Evolutionary conservation across 805 yeast species (phyloP), one percentile per base, ranked within the genome.

Genomic region (Starmerella apicola): DNA sequence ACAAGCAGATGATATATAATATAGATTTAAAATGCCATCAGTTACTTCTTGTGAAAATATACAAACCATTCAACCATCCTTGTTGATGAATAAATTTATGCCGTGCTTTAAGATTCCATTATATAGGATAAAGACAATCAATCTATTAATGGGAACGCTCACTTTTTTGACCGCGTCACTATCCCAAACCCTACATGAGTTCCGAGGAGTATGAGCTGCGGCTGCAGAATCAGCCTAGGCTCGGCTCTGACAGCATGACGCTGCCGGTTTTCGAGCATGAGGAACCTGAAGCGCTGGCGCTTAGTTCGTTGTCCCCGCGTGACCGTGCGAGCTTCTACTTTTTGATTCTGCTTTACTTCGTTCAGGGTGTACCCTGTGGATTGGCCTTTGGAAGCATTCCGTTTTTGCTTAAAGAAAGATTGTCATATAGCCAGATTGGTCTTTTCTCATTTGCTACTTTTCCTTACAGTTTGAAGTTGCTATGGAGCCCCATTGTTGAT

Each of bases 281-380:
- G 10, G 36, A 15, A 15, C 18, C 23, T 7, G 41, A 34, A 28
- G 32, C 44, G 16, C 45, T 58, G 33, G 43, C 56, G 16, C 50
- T 60, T 17, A 28, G 45, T 17, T 48, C 53, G 29, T 49, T 65
- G 33, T 52, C 57, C 5, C 55, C 53, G 1, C 48, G 46, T 9
- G 97, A 86, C 53, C 61, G 82, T 41, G 78, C 79, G 12, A 82
- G 85, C 41, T 91, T 88, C 56, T 61, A 69, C 31, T 66, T 88
- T 5, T 63, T 88, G 42, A 77, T 84, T 5, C 53, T 81, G 5
- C 63, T 91, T 25, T 91, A 91, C 56, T 63, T 85, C 36, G 68
- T 86, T 5, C 98, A 91, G 58, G 98, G 98, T n/a, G 76, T 91
- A 5, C 98, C 98, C 0, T 93, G 86, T 12, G 98, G 98, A 0